Conservation (phyloP, 768 basidiomycete genomes). For the Scleroderma citrinum region DNA sequence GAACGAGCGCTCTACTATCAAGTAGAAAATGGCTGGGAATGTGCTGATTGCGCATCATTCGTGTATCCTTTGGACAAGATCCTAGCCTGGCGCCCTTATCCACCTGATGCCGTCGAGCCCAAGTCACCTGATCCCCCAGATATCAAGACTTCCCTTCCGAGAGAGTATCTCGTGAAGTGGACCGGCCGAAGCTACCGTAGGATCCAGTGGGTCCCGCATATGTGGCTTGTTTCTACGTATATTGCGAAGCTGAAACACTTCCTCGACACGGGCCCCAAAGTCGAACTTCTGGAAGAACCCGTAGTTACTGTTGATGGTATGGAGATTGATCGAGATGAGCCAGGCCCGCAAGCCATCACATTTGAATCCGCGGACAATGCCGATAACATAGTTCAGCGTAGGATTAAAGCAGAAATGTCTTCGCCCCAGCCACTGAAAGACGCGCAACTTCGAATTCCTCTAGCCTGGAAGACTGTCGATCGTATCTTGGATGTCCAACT, state of each 20-base stretch:
- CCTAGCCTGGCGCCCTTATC: constrained; percentile 86
- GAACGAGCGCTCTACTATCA: constrained; percentile 64
- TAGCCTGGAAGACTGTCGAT: constrained; percentile 84
- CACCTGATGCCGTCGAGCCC: constrained; percentile 55
- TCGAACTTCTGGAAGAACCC: constrained; percentile 54
- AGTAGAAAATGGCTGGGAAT: constrained; percentile 50
- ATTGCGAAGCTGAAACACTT: constrained; percentile 72
- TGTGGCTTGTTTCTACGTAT: constrained; percentile 76
- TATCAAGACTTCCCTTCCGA: constrained; percentile 59
- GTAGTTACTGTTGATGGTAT: constrained; percentile 21
- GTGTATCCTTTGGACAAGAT: constrained; percentile 73
- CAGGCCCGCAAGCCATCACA: constrained; percentile 14
- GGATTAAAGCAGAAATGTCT: constrained; percentile 22
- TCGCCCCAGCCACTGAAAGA: constrained; percentile 47
- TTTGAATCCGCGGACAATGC: constrained; percentile 38
- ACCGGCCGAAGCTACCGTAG: constrained; percentile 68
- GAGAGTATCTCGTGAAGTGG: constrained; percentile 96
- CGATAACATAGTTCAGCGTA: neutral
- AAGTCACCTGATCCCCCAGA: constrained; percentile 36
- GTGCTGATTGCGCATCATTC: constrained; percentile 74
- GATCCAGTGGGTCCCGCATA: constrained; percentile 86
- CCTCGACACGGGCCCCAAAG: constrained; percentile 58
- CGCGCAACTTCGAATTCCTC: constrained; percentile 70
- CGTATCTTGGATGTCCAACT: constrained; percentile 80
- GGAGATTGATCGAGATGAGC: constrained; percentile 24